Evolutionary conservation across 129 eudicot species (phyloP), one percentile per base, ranked within the genome.

Genomic region (Silybum marianum): DNA sequence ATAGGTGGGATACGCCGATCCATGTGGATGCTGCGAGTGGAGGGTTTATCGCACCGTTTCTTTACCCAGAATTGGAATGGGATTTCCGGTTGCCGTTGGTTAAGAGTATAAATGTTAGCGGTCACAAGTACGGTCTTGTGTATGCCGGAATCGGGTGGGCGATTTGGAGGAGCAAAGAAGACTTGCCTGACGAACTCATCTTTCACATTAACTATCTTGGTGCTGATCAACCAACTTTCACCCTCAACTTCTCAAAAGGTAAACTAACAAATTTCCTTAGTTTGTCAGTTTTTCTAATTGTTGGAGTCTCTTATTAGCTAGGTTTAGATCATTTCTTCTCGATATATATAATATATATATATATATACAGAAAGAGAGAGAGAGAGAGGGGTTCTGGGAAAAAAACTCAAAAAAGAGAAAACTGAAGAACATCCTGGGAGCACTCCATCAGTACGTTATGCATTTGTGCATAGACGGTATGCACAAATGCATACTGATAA

Each of bases 21-120:
- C 98, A 93, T 62, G 98, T 93, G 71, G 98, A 93, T 80, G 98
- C 98, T 79, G 98, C 98, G 6, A 93, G 98, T 60, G 98, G 98
- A 12, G 98, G 98, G 14, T 93, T 93, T 84, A 91, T 93, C 14
- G 98, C 98, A 38, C 98, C 98, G 24, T 93, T 93, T 74, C 4
- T 93, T 18, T 89, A 93, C 92, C 98, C 98, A 4, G 89, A 93
- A 58, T 38, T 93, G 22, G 93, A 93, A 80, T 93, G 98, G 98
- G 98, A 93, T 60, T 93, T 93, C 34, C 84, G 93, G 23, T 84
- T 93, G 85, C 96, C 98, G 10, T 84, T 90, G 62, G 98, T 93
- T 74, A 93, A 93, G 89, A 93, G 98, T 82, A 93, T 93, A 13
- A 93, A 93, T 54, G 98, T 93, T 28, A 90, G 96, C 69, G 98